Evolutionary conservation across 2,329 filamentous ascomycete genomes (phyloP).

Genomic region (Alternaria arborescens): DNA sequence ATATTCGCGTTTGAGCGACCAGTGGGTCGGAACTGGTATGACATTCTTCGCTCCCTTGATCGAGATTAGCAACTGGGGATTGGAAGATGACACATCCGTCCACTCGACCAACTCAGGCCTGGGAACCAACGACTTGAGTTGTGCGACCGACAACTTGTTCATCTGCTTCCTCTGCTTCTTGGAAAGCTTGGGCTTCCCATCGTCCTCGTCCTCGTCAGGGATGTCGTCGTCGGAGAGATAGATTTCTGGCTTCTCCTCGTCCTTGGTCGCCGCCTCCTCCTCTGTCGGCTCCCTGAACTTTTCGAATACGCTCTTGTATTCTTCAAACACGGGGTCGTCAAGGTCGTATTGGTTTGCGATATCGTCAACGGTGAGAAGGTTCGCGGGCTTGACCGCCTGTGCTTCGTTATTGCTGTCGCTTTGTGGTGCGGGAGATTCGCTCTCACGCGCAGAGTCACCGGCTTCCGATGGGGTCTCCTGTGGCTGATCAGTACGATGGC

Average conservation of each 20-base stretch:
- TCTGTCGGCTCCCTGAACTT: slow-evolving; percentile 70
- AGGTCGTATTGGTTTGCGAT: slow-evolving; percentile 63
- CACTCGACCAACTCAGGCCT: slow-evolving; percentile 97
- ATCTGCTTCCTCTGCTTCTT: slow-evolving; percentile 95
- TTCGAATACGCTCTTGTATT: slow-evolving; percentile 83
- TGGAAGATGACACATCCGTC: slow-evolving; percentile 91
- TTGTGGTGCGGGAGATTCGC: slow-evolving; percentile 49
- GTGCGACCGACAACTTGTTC: slow-evolving; percentile 91
- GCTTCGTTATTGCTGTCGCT: slow-evolving; percentile 46
- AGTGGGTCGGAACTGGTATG: slow-evolving; percentile 91
- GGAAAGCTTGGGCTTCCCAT: slow-evolving; percentile 74
- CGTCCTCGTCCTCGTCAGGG: slow-evolving; percentile 83
- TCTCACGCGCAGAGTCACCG: slow-evolving; percentile 46
- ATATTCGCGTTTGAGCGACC: slow-evolving; percentile 96
- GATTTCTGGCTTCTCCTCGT: slow-evolving; percentile 79
- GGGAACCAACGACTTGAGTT: slow-evolving; percentile 89
- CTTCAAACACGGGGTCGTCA: slow-evolving; percentile 80
- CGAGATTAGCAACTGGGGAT: slow-evolving; percentile 87
- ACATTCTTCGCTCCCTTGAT: slow-evolving; percentile 96
- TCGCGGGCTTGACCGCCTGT: slow-evolving; percentile 57
- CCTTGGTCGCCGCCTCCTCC: slow-evolving; percentile 64
- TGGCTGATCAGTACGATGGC: slow-evolving; percentile 26
- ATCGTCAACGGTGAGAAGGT: slow-evolving; percentile 41
- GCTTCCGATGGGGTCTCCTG: slow-evolving; percentile 49
- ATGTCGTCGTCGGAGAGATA: slow-evolving; percentile 86